Evolutionary conservation across 768 basidiomycete species (phyloP).

Genomic region (Hygrocybe punicea): DNA sequence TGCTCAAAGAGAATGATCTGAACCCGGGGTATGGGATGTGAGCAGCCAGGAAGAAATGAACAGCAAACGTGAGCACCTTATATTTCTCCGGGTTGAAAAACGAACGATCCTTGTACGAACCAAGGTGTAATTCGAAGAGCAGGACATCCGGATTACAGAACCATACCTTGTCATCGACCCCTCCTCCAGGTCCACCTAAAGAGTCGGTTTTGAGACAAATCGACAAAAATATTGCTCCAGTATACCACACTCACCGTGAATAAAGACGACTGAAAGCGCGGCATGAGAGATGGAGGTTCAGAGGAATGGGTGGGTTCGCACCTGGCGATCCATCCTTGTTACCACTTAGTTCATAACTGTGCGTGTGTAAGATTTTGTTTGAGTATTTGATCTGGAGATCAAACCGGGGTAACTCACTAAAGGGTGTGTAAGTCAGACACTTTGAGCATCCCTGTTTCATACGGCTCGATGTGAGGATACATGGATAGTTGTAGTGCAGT

Average conservation of each 20-base stretch:
- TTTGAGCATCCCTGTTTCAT: slow-evolving; percentile 59
- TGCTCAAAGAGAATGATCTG: slow-evolving; percentile 89
- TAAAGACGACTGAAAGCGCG: slow-evolving; percentile 60
- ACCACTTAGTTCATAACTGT: slow-evolving; percentile 78
- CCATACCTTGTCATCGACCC: slow-evolving; percentile 40
- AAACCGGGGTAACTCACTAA: slow-evolving; percentile 45
- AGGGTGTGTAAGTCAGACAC: slow-evolving; percentile 74
- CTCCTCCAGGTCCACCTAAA: slow-evolving; percentile 79
- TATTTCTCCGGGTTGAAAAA: slow-evolving; percentile 87
- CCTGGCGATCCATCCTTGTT: slow-evolving; percentile 75
- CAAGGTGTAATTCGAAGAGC: background rate
- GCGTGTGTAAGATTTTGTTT: background rate
- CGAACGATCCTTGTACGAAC: slow-evolving; percentile 53
- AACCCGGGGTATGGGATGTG: background rate
- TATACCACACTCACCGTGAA: slow-evolving; percentile 53
- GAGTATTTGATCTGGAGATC: background rate
- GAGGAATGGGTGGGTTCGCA: slow-evolving; percentile 24
- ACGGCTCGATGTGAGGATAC: slow-evolving; percentile 71
- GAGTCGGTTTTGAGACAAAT: background rate
- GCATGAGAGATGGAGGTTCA: background rate
- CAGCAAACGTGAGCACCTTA: slow-evolving; percentile 48
- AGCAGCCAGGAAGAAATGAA: background rate
- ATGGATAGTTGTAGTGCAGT: slow-evolving; percentile 42
- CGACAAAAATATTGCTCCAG: background rate
- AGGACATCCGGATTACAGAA: background rate